phyloP scores from a whole-genome alignment of 2,329 filamentous ascomycete genomes.

The Phialemonium atrogriseum region DNA sequence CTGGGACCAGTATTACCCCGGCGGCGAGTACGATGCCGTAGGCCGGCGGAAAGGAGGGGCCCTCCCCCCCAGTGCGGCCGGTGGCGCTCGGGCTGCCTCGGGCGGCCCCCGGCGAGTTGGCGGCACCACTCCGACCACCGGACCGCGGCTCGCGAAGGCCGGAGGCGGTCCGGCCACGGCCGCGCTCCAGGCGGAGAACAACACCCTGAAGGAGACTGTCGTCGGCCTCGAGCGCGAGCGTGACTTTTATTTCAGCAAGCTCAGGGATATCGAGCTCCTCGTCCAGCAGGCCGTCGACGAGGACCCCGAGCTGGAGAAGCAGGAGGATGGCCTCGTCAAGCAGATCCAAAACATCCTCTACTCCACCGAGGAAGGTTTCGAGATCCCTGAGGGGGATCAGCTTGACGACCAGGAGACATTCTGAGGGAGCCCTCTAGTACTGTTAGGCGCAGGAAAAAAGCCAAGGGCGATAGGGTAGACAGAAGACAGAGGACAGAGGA shows the following conservation, averaged over 20 bases:
- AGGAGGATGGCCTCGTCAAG: conserved; percentile 86
- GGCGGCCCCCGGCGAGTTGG: conserved; percentile 45
- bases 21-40: conserved; percentile 92
- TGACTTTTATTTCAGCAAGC: conserved; percentile 99
- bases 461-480: no score
- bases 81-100: conserved; percentile 40
- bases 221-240: conserved; percentile 87
- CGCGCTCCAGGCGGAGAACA: conserved; percentile 77
- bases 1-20: conserved; percentile 98
- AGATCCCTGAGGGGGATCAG: conserved; percentile 74
- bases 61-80: conserved; percentile 39
- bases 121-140: conserved; percentile 56
- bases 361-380: conserved; percentile 88
- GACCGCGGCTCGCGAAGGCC: conserved; percentile 36
- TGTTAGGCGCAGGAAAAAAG: no score
- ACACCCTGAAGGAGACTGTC: conserved; percentile 90
- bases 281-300: conserved; percentile 90
- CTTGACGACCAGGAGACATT: conserved; percentile 76
- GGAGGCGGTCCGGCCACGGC: conserved; percentile 55
- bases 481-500: no score
- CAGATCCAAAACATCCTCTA: conserved; percentile 95
- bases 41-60: conserved; percentile 72
- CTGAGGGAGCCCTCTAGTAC: no score
- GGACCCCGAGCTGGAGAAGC: conserved; percentile 87
- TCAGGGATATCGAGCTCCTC: conserved; percentile 91